Base-by-base conservation (phyloP, 2,329 filamentous ascomycete species). In the Botrytis aclada region DNA sequence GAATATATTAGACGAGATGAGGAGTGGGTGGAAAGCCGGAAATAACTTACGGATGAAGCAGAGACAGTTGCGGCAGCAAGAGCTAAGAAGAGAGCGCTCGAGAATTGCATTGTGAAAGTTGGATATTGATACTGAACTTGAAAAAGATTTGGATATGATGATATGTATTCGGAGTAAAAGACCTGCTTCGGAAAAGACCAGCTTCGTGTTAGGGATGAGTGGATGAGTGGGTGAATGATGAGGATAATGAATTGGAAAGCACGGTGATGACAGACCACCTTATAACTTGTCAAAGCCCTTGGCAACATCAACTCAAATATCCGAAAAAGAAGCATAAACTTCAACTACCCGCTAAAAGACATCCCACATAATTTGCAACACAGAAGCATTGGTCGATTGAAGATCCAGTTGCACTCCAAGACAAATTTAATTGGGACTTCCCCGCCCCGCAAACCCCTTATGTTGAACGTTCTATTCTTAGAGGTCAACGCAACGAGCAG, bases 91-190 rank as follows among this genome's bases (percentile, higher is more conserved):
- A 79, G 45, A 72, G 77, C 32, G 70, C 67, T 75, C 74, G 77
- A 77, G 73, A 75, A 78, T 76, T 79, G 78, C 78, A 79, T 79
- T 18, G 72, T 76, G 74, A 73, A 41, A 56, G 43, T 72, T 74
- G 20, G 45, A 65, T 74, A n/a, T 69, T 12, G 43, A 67, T 73
- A 74, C 61, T 70, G 71, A 39, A 65, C n/a, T 32, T 66, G 43
- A 18, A 37, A 37, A 41, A 22, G 18, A 43, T 32, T 10, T 34
- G 41, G n/a, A 43, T 51, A 32, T n/a, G 41, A 54, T 20, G 32
- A 34, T 47, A n/a, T 51, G 6, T 67, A 29, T 18, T 60, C 37
- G 16, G 22, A 47, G 34, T 51, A 22, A 9, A 60, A n/a, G 45
- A 54, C 22, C 64, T 37, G 64, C 14, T 61, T 69, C 20, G 34